Percentiles rank a stretch among this genome's conserved stretches.
These are phyloP conservation scores for Wickerhamomyces rabaulensis DNA, from an alignment of 805 yeast genomes.

Conservation along the genomic window DNA sequence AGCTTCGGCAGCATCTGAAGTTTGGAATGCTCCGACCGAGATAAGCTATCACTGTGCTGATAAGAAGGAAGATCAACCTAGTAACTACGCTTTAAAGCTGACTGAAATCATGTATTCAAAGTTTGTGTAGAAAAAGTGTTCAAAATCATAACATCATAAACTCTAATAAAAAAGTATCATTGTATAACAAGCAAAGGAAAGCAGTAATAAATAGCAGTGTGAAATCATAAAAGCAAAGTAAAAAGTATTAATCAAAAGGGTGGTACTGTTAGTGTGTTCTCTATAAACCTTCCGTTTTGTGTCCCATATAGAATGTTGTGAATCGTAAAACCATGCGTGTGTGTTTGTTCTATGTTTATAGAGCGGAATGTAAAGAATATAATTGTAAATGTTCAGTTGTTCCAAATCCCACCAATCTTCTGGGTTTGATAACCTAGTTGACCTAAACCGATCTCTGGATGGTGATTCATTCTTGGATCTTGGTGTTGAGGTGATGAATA, in stretches of 20 bases:
- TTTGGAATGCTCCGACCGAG: too few species aligned
- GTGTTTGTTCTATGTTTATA: not conserved
- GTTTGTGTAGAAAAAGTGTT: not conserved
- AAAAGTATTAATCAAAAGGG: not conserved
- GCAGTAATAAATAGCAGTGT: not conserved
- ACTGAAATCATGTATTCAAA: not conserved
- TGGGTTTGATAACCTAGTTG: not conserved
- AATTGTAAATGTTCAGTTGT: not conserved
- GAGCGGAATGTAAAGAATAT: not conserved
- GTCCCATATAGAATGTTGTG: not conserved
- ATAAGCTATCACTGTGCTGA: too few species aligned
- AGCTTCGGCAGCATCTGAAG: too few species aligned
- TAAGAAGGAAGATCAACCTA: too few species aligned
- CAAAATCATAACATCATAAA: constrained; percentile 5
- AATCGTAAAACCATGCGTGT: not conserved
- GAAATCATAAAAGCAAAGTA: not conserved
- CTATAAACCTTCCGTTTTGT: not conserved
- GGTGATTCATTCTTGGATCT: not conserved
- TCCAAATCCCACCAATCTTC: not conserved
- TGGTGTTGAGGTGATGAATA: constrained; percentile 1
- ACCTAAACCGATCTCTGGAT: not conserved
- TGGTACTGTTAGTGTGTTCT: not conserved
- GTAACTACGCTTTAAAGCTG: too few species aligned
- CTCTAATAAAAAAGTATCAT: constrained; percentile 1
- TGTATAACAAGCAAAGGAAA: not conserved